These are phyloP conservation scores for Turnera subulata DNA, from an alignment of 345 rosid species.

Conservation along the genomic window DNA sequence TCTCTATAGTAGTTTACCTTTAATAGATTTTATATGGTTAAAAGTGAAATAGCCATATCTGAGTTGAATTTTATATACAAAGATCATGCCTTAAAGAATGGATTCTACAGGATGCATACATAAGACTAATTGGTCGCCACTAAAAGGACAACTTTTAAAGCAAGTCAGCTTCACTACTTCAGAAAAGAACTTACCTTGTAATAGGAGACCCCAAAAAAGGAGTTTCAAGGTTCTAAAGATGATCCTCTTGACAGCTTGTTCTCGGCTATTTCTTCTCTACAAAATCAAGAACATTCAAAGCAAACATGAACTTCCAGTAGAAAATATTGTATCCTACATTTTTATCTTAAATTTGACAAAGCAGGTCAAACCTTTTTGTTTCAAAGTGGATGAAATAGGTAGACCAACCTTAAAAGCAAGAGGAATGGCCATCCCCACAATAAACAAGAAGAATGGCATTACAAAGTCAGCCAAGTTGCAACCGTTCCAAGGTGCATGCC, in stretches of 20 bases:
- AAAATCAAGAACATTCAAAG: not conserved
- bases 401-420: slow-evolving; percentile 70
- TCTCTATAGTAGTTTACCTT: too few species aligned
- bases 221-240: slow-evolving; percentile 67
- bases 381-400: not conserved
- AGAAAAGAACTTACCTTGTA: slow-evolving; percentile 56
- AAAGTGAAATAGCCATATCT: too few species aligned
- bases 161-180: not conserved
- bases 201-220: slow-evolving; percentile 79
- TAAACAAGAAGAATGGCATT: slow-evolving; percentile 90
- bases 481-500: slow-evolving; percentile 89
- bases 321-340: not conserved
- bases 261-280: slow-evolving; percentile 46
- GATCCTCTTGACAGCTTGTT: slow-evolving; percentile 53
- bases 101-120: too few species aligned
- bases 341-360: not conserved
- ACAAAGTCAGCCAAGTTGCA: slow-evolving; percentile 93
- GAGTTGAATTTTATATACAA: too few species aligned
- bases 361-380: not conserved
- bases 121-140: too few species aligned
- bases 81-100: too few species aligned
- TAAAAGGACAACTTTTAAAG: not conserved
- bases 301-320: not conserved
- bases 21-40: too few species aligned
- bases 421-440: slow-evolving; percentile 84